Base-by-base conservation (phyloP, 1,139 yeast species). In the Pichia sp. region DNA sequence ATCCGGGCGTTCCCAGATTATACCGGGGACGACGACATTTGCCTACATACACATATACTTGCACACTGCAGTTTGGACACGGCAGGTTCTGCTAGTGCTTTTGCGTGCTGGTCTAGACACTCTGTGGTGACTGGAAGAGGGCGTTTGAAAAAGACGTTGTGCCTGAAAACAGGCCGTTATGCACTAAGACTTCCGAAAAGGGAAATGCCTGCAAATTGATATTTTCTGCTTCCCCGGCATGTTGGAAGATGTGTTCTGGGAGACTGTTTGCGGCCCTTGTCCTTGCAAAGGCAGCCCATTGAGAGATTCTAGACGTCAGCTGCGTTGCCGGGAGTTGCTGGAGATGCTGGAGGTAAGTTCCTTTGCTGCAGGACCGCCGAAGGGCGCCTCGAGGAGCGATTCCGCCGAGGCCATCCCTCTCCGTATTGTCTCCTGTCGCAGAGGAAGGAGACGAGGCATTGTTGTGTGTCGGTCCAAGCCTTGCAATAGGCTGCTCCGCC, bases 1-100 rank as follows among this genome's bases (percentile, higher is more conserved):
- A 45, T 27, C 48, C 33, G 48, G 48, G 48, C 48, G 48, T 38
- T 38, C 41, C 34, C n/a, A 27, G 8, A 27, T 6, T 17, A 30
- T 6, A 24, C 16, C 33, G 36, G n/a, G 36, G 16, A 16, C 12
- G 38, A n/a, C 38, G 38, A n/a, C 41, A 38, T n/a, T 14, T 38
- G 17, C 41, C 14, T 38, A 38, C 41, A 38, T 38, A 14, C 17
- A n/a, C 41, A 38, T 38, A 38, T 17, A 38, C 6, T 7, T 14
- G 6, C 16, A 17, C 3, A 8, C 14, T 38, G 41, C 41, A 38
- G 20, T 20, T 10, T 4, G 6, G 17, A 5, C 41, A 38, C 41
- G 17, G 41, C 17, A 38, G 14, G 38, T 8, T 34, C 38, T 12
- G 14, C 10, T 10, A 34, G 5, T 38, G 41, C 41, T 38, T 38